Evolutionary conservation across 805 yeast genomes (phyloP), one percentile per base, ranked within the genome.

Genomic region (Cyberlindnera mycetangii): DNA sequence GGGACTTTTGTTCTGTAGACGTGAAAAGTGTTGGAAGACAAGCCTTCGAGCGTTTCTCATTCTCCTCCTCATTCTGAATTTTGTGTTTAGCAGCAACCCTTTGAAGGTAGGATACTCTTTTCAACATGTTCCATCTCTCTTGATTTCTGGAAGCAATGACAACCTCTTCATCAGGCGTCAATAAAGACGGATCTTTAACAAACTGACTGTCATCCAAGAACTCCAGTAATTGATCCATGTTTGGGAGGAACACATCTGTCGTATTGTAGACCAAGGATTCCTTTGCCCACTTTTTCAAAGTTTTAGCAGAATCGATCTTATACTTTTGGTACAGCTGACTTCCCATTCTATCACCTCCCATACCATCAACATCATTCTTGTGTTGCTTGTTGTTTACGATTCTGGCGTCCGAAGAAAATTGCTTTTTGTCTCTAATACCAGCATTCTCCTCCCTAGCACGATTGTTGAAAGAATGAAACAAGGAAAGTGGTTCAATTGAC

Each of bases 391-490:
- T 85, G 28, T 81, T 79, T 38, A 81, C 81, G 28, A 90, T 81
- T 60, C 98, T 77, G 0, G 90, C 75, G 62, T 92, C 98, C 1
- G 82, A 74, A 8, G 96, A 87, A 42, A 81, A 78, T 44, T 81
- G 79, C 67, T 92, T 92, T 58, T 78, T 79, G 47, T 89, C 97
- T 45, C 95, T 70, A 17, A 92, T 76, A 41, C 98, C 98, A 32
- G 70, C 66, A 59, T 92, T 92, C 22, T 88, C 95, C 44, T 76
- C 84, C 22, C 97, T 96, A 0, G 96, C 95, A 56, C 95, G 74
- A 58, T 87, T 81, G 62, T 90, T 92, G 67, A 90, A 92, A 0
- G 96, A 82, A 49, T 72, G 72, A 44, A 61, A 65, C 9, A 58
- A 46, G 17, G 56, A 49, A 1, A 45, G 37, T 11, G 60, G 60